Conservation (phyloP, 2,329 filamentous ascomycete genomes). For the Xylaria polymorpha region DNA sequence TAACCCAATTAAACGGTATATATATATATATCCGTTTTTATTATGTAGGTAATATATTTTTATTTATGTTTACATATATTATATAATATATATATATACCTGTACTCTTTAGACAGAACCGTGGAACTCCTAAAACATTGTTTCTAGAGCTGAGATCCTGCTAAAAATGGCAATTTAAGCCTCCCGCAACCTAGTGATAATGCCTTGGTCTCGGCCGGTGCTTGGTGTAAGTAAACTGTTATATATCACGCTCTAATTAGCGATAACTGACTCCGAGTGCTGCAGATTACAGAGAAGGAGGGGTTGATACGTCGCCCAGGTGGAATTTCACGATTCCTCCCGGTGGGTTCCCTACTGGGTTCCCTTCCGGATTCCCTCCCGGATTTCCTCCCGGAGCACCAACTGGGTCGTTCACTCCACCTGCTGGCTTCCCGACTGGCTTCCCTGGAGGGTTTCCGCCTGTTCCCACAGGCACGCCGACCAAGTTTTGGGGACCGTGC, state of each 20-base stretch:
- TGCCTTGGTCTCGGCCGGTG: no score
- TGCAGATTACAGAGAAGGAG: conserved; percentile 41
- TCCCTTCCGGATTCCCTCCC: conserved; percentile 24
- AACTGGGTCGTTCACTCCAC: conserved; percentile 31
- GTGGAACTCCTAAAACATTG: no score
- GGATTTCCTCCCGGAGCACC: conserved; percentile 24
- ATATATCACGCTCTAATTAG: conserved; percentile 26
- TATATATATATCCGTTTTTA: no score
- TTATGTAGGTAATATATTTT: no score
- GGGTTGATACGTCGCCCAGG: conserved; percentile 39
- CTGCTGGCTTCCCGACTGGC: conserved; percentile 27
- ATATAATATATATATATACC: no score
- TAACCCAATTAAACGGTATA: no score
- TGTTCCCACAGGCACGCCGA: conserved; percentile 30
- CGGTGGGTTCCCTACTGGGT: conserved; percentile 32
- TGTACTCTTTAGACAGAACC: no score
- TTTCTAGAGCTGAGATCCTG: no score
- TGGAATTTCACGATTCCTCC: conserved; percentile 38
- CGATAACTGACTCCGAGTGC: conserved; percentile 32
- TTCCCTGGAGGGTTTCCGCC: conserved; percentile 38
- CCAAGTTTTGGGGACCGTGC: conserved; percentile 41
- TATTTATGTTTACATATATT: no score
- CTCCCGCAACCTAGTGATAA: no score
- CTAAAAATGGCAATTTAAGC: no score
- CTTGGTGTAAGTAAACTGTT: no score